Base-by-base conservation (phyloP, 106 monocot genomes). In the Hemerocallis citrina region DNA sequence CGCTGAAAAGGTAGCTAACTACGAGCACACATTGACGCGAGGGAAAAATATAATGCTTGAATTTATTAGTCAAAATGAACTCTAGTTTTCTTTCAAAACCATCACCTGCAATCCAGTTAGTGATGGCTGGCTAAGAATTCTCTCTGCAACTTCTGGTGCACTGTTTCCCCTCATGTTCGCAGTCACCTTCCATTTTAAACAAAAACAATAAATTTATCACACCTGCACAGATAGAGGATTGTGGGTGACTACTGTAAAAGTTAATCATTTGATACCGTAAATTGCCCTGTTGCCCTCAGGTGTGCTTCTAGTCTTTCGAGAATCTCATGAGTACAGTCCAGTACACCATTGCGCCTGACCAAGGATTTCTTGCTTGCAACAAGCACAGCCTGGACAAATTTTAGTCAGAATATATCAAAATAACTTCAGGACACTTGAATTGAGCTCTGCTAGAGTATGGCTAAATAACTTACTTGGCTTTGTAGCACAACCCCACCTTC, bases 241-340 rank as follows among this genome's bases (percentile, higher is more conserved):
- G 20, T 45, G 4, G 20, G 20, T 30, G 29, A 30, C 7, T 43
- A 42, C 44, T 15, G 61, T 38, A 27, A n/a, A n/a, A n/a, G n/a
- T n/a, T 43, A 43, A 66, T 8, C 31, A 57, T 40, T 27, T 60
- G 4, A 51, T 84, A 98, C 96, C 82, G 82, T 88, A 64, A 81
- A 74, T 64, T 91, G 77, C 15, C 79, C 79, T 35, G 63, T 33
- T 20, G 96, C 96, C 61, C 79, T 85, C 62, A 98, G 72, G 58
- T 92, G 91, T 52, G 96, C 96, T 61, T 98, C 96, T 25, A 98
- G 68, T 73, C 91, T 84, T 77, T 98, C 96, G 51, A 98, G 91
- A 70, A 98, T 82, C 70, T 98, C 96, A 75, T 85, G 96, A 14
- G 96, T 92, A 60, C 71, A 73, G 44, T 98, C 86, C 45, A 98